These are phyloP conservation scores for Fusarium torreyae DNA, from an alignment of 2,329 filamentous ascomycete genomes.

Conservation along the genomic window DNA sequence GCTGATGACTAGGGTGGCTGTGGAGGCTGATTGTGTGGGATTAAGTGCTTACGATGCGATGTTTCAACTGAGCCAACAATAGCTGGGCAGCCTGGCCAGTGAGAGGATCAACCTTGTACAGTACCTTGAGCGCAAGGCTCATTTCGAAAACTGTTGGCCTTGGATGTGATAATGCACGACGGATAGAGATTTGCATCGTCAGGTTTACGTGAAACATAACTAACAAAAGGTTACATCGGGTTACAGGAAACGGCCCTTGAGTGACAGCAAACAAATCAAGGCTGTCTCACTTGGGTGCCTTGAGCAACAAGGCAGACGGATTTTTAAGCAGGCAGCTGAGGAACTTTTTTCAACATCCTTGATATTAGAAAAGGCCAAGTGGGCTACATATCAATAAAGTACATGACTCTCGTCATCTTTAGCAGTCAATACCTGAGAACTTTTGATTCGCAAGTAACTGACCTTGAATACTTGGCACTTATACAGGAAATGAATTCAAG, in stretches of 20 bases:
- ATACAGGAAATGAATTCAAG: conserved; percentile 18
- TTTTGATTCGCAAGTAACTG: conserved; percentile 21
- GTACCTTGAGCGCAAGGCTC: conserved; percentile 9
- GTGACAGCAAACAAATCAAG: conserved; percentile 46
- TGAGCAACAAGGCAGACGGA: neutral
- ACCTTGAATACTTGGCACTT: conserved; percentile 20
- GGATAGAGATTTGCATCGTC: conserved; percentile 20
- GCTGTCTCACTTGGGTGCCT: conserved; percentile 34
- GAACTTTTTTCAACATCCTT: conserved; percentile 20
- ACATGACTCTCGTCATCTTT: conserved; percentile 13
- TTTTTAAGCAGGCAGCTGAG: neutral
- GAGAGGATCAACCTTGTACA: conserved; percentile 23
- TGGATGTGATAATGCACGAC: conserved; percentile 9
- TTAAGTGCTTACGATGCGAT: conserved; percentile 48
- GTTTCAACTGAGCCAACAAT: conserved; percentile 32
- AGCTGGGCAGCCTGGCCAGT: neutral
- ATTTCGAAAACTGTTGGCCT: neutral
- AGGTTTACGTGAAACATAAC: conserved; percentile 31
- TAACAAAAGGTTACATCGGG: conserved; percentile 30
- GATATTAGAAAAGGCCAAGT: conserved; percentile 8
- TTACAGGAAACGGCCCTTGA: conserved; percentile 47
- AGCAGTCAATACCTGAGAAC: conserved; percentile 4
- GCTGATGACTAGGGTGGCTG: conserved; percentile 20
- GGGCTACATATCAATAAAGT: conserved; percentile 26
- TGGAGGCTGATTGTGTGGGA: conserved; percentile 36